Base-by-base conservation (phyloP, 257 asterid genomes). In the Eustoma russellianum region DNA sequence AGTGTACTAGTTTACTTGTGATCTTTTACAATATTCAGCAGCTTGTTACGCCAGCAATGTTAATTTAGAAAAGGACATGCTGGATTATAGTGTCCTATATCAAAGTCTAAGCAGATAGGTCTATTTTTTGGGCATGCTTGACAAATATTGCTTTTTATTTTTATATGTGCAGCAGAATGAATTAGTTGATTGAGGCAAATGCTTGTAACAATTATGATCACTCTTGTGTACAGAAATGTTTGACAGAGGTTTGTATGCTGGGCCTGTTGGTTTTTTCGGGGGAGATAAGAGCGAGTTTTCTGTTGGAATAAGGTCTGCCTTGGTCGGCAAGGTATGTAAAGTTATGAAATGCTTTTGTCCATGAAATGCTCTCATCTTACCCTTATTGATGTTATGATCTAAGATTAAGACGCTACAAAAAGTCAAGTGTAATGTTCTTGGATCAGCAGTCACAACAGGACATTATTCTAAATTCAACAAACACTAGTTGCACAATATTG, bases 221-320 rank as follows among this genome's bases (percentile, higher is more conserved):
- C 5, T 59, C 48, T 17, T 62, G 40, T 38, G 30, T 63, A 71
- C 88, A 92, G 99, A 92, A 75, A 75, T 68, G 82, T 92, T 92
- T 61, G 99, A 92, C 70, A 83, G 99, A 59, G 99, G 99, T 70
- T 74, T 92, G 95, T 92, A 92, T 64, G 99, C 99, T 53, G 99
- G 94, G 54, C 99, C 99, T 15, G 88, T 92, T 57, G 99, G 99
- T 46, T 92, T 91, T 89, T 92, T 92, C 64, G 95, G 99, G 47
- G 97, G 99, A 52, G 81, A 74, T 49, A 93, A 83, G 77, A 92
- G 99, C 45, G 97, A 92, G 72, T 92, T 92, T 77, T 82, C 97
- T 33, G 99, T 92, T 59, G 99, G 99, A 74, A 92, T 92, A 64
- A 73, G 99, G 67, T 88, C 99, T 13, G 93, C 97, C 68, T 79